Percentiles rank a stretch among this genome's conserved stretches.
phyloP scores from a whole-genome alignment of 805 yeast species.

The Metschnikowia drakensbergensis region DNA sequence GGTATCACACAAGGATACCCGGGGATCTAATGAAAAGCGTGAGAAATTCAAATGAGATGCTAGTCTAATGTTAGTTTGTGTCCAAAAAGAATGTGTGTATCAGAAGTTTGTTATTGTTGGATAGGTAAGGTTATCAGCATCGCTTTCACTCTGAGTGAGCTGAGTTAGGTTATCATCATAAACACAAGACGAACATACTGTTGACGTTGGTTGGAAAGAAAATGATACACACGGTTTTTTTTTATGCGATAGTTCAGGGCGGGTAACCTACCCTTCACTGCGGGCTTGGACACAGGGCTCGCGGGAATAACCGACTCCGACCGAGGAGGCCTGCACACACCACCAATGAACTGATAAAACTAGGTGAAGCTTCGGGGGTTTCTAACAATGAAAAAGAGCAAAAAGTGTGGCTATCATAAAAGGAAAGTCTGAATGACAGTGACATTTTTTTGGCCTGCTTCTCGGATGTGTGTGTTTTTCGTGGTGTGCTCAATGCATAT shows the following conservation, averaged over 20 bases:
- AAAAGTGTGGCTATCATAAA: too few relatives aligned
- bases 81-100: slow-evolving; percentile 9
- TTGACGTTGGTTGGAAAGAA: not conserved
- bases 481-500: too few relatives aligned
- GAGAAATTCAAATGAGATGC: not conserved
- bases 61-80: slow-evolving; percentile 10
- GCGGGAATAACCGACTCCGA: not conserved
- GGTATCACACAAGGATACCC: not conserved
- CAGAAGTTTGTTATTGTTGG: slow-evolving; percentile 43
- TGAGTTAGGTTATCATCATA: slow-evolving; percentile 54
- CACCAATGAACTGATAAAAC: too few relatives aligned
- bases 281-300: not conserved
- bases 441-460: too few relatives aligned
- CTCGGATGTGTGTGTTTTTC: too few relatives aligned
- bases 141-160: slow-evolving; percentile 52
- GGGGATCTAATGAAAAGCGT: too few relatives aligned
- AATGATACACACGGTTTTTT: not conserved
- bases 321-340: not conserved
- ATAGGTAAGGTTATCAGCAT: slow-evolving; percentile 48
- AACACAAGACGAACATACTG: slow-evolving; percentile 18
- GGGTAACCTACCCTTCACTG: not conserved
- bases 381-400: too few relatives aligned
- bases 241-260: not conserved
- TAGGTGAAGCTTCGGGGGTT: too few relatives aligned
- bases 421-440: too few relatives aligned